phyloP scores from a whole-genome alignment of 2,329 filamentous ascomycete genomes.

The Aspergillus terreus region DNA sequence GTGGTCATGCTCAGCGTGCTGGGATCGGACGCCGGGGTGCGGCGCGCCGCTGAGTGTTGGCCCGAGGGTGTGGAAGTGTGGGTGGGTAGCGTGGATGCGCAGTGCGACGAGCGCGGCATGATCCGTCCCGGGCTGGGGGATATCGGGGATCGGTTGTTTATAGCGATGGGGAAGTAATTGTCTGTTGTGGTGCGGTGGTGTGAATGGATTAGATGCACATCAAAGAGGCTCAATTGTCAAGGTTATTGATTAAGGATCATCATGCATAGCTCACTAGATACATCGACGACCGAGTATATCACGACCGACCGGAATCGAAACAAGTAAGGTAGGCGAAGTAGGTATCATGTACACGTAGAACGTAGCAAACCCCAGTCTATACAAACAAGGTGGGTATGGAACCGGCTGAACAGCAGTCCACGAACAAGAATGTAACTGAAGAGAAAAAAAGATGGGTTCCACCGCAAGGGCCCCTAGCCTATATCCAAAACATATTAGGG shows the following conservation, averaged over 20 bases:
- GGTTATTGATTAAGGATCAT: background rate
- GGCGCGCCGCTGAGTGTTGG: slow-evolving; percentile 72
- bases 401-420: slow-evolving; percentile 6
- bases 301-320: background rate
- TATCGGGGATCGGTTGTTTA: slow-evolving; percentile 82
- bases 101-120: slow-evolving; percentile 75
- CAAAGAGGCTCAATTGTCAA: background rate
- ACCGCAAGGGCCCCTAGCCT: slow-evolving; percentile 1
- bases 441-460: background rate
- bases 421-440: slow-evolving; percentile 10
- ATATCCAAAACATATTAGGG: slow-evolving; percentile 11
- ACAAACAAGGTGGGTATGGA: slow-evolving; percentile 15
- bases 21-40: slow-evolving; percentile 67
- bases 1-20: slow-evolving; percentile 75
- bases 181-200: background rate
- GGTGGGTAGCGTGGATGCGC: slow-evolving; percentile 73
- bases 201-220: background rate
- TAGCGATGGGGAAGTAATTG: slow-evolving; percentile 76
- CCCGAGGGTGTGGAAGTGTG: slow-evolving; percentile 61
- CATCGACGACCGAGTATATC: slow-evolving; percentile 2
- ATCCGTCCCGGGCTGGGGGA: slow-evolving; percentile 86
- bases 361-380: slow-evolving; percentile 24
- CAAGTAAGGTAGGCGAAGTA: slow-evolving; percentile 12
- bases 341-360: slow-evolving; percentile 36
- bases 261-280: slow-evolving; percentile 5